Conservation (phyloP, 805 yeast genomes). For the Ogataea siamensis region DNA sequence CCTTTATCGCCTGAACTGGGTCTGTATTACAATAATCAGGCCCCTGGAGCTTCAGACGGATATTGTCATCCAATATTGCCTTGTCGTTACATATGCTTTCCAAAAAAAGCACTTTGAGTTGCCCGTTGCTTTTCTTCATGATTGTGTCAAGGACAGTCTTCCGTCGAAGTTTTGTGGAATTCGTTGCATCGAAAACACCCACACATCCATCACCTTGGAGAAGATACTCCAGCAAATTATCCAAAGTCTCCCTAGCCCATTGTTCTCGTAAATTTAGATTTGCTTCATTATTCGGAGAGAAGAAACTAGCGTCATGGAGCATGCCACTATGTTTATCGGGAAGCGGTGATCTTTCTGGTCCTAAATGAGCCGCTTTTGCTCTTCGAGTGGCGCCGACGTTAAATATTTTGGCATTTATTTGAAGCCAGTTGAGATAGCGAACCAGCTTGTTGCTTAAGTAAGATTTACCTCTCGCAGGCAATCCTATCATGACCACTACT, state of each 20-base stretch:
- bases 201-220: conserved; percentile 82
- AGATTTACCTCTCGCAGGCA: conserved; percentile 94
- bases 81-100: conserved; percentile 87
- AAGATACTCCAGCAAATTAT: conserved; percentile 77
- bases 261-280: conserved; percentile 72
- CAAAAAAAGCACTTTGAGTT: conserved; percentile 74
- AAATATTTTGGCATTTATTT: conserved; percentile 85
- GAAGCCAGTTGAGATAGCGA: conserved; percentile 89
- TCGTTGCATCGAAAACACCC: conserved; percentile 88
- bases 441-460: conserved; percentile 90
- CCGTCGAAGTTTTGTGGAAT: conserved; percentile 68
- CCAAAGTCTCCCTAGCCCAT: conserved; percentile 96
- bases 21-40: conserved; percentile 91
- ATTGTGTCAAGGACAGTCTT: conserved; percentile 55
- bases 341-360: conserved; percentile 68
- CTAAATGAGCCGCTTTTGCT: conserved; percentile 59
- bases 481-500: conserved; percentile 94
- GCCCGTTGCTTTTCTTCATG: conserved; percentile 52
- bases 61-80: conserved; percentile 72
- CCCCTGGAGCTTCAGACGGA: conserved; percentile 80
- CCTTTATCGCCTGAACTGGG: conserved; percentile 72
- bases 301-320: conserved; percentile 77
- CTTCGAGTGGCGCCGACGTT: conserved; percentile 96
- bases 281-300: conserved; percentile 71
- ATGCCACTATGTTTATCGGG: conserved; percentile 38